Evolutionary conservation across 2,329 filamentous ascomycete genomes (phyloP), one percentile per base, ranked within the genome.

Genomic region (Aspergillus tamarii): DNA sequence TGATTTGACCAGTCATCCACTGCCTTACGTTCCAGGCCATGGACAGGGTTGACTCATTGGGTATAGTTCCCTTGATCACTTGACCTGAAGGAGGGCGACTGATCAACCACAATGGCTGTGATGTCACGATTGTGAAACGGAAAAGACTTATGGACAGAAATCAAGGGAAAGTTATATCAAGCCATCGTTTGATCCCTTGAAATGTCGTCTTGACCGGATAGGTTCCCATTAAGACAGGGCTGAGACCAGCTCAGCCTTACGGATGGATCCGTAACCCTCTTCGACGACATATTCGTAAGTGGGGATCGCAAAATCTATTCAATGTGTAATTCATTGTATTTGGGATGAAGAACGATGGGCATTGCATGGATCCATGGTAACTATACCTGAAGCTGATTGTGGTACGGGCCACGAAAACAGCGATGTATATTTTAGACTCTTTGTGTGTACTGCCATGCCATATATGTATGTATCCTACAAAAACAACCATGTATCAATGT

Each of bases 181-280:
- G 48, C 23, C 48, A 30, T 28, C 16, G 16, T 7, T 41, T 41
- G 39, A 9, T n/a, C 36, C 36, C 16, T 39, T 50, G 11, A 12
- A 26, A 30, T n/a, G 12, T 11, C 7, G 30, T 23, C 19, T 34
- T 54, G 30, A 55, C 21, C 11, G 10, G n/a, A 39, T 55, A 28
- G 11, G n/a, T n/a, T 21, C 9, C n/a, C 19, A n/a, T 54, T 21
- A 54, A n/a, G 52, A 10, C 4, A 19, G 16, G 39, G 39, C 39
- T 41, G 16, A 55, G 36, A 16, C n/a, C 52, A 55, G n/a, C 21
- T 54, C 52, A 54, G 52, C 52, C 52, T 55, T 39, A 55, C 19
- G 21, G 52, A 55, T 54, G 52, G 52, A 36, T 36, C 30, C 52
- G 4, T 23, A 12, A 21, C 8, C 19, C 21, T 53, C 19, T 10